Conservation (phyloP, 495 filamentous ascomycete species). For the Podospora conica region DNA sequence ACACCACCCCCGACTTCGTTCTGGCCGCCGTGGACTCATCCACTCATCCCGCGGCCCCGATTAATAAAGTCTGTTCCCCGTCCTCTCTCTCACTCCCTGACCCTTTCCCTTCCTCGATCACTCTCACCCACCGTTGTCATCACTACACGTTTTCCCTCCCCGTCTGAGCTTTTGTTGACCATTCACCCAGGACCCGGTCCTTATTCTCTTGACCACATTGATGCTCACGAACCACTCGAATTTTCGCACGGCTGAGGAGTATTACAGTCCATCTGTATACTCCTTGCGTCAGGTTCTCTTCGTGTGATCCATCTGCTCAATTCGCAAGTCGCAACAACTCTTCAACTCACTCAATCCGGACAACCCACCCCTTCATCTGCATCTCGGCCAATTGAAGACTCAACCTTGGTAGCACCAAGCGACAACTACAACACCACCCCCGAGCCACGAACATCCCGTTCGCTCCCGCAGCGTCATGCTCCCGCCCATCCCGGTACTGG, state of each 20-base stretch:
- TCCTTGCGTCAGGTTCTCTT: constrained; percentile 55
- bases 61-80: constrained; percentile 5
- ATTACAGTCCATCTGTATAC: constrained; percentile 53
- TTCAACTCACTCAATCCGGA: not conserved
- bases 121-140: not conserved
- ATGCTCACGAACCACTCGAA: constrained; percentile 30
- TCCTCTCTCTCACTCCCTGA: not conserved
- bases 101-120: not conserved
- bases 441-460: not conserved
- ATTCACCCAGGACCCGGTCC: not conserved
- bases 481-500: constrained; percentile 68
- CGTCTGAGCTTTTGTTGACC: not conserved
- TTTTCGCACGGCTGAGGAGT: constrained; percentile 56
- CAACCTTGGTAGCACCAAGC: constrained; percentile 12
- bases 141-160: not conserved
- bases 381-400: constrained; percentile 1
- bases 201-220: not conserved
- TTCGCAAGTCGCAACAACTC: not conserved
- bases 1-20: not conserved
- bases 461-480: constrained; percentile 53
- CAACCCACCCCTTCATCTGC: not conserved
- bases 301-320: constrained; percentile 12
- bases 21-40: not conserved
- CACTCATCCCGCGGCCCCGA: not conserved
- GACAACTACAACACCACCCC: constrained; percentile 3